Evolutionary conservation across 2,329 filamentous ascomycete genomes (phyloP).

Genomic region (Microdochium paspali): DNA sequence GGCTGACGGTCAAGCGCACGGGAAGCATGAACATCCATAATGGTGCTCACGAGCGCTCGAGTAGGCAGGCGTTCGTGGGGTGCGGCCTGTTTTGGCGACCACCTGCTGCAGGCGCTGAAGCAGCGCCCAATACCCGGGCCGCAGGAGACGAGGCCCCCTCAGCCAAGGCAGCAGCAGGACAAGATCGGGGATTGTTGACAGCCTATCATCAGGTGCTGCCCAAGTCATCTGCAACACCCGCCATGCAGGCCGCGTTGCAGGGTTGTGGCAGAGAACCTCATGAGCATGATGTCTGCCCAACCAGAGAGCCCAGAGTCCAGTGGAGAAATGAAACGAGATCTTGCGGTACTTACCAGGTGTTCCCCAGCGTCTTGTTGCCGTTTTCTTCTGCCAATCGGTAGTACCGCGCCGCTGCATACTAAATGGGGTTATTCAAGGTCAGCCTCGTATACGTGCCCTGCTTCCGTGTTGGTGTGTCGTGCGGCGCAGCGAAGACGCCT

Average conservation of each 20-base stretch:
- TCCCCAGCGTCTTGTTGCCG: slow-evolving; percentile 84
- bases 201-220: slow-evolving; percentile 22
- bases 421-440: slow-evolving; percentile 19
- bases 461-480: slow-evolving; percentile 3
- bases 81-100: no score
- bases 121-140: neutral
- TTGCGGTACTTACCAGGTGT: slow-evolving; percentile 72
- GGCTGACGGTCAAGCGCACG: no score
- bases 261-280: slow-evolving; percentile 11
- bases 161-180: slow-evolving; percentile 3
- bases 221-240: slow-evolving; percentile 20
- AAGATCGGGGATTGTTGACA: slow-evolving; percentile 10
- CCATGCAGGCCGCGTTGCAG: slow-evolving; percentile 11
- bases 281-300: neutral
- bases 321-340: slow-evolving; percentile 7
- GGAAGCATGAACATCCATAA: no score
- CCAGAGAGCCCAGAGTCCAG: neutral
- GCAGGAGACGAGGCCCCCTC: slow-evolving; percentile 1
- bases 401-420: slow-evolving; percentile 81
- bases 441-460: slow-evolving; percentile 36
- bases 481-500: slow-evolving; percentile 1
- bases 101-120: neutral
- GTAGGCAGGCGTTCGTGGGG: no score
- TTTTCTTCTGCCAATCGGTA: slow-evolving; percentile 84
- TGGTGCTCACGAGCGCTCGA: no score